Percentiles rank a stretch among this genome's conserved stretches.
Evolutionary conservation across 495 filamentous ascomycete species (phyloP).

Genomic region (Podospora pseudoanserina): DNA sequence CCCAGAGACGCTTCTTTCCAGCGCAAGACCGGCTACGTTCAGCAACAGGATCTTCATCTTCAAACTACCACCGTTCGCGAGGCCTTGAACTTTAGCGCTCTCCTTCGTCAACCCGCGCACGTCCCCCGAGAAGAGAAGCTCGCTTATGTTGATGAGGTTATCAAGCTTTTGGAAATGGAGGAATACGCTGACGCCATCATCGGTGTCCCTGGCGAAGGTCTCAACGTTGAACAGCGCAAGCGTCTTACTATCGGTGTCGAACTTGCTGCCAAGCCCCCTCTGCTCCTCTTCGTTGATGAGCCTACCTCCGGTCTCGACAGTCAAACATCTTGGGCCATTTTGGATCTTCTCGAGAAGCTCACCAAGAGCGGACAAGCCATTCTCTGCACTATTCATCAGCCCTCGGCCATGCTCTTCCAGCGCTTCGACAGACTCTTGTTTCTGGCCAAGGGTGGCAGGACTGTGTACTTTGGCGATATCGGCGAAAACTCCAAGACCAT

Average conservation of each 20-base stretch:
- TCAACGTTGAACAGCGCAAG: slow-evolving; percentile 92
- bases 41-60: slow-evolving; percentile 92
- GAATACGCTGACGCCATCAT: slow-evolving; percentile 84
- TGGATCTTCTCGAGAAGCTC: slow-evolving; percentile 72
- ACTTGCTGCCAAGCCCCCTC: slow-evolving; percentile 80
- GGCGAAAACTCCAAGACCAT: slow-evolving; percentile 72
- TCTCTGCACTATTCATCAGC: slow-evolving; percentile 92
- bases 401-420: slow-evolving; percentile 84
- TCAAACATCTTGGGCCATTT: slow-evolving; percentile 84
- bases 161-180: slow-evolving; percentile 84
- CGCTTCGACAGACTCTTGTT: slow-evolving; percentile 88
- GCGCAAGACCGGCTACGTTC: slow-evolving; percentile 90
- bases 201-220: slow-evolving; percentile 79
- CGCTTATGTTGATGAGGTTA: slow-evolving; percentile 85
- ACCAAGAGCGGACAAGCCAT: slow-evolving; percentile 82
- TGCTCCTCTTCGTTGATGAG: slow-evolving; percentile 91
- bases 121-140: slow-evolving; percentile 70
- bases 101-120: slow-evolving; percentile 76
- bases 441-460: slow-evolving; percentile 72
- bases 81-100: slow-evolving; percentile 76
- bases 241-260: slow-evolving; percentile 88
- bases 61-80: slow-evolving; percentile 82
- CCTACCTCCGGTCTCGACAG: slow-evolving; percentile 81
- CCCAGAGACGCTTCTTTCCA: slow-evolving; percentile 78
- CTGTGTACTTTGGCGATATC: slow-evolving; percentile 89